Percentiles rank a stretch among this genome's conserved stretches.
phyloP scores from a whole-genome alignment of 805 yeast genomes.

The Pichia membranifaciens region DNA sequence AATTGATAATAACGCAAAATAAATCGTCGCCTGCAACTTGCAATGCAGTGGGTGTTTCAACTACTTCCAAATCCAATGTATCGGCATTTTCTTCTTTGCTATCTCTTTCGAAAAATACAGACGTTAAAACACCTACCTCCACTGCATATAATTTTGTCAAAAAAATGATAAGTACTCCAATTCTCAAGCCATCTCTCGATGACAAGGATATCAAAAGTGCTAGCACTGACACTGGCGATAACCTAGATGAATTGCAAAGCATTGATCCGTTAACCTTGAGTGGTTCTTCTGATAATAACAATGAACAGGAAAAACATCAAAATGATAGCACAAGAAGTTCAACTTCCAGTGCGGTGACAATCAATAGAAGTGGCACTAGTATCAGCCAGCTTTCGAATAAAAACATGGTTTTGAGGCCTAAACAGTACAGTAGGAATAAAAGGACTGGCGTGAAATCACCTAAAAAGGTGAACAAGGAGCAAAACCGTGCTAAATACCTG shows the following conservation, averaged over 20 bases:
- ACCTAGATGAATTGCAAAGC: background rate
- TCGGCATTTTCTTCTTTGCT: constrained; percentile 36
- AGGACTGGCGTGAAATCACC: background rate
- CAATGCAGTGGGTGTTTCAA: constrained; percentile 31
- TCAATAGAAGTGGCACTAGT: background rate
- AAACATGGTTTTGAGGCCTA: background rate
- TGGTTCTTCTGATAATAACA: background rate
- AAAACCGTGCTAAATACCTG: background rate
- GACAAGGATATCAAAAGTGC: background rate
- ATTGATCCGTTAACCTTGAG: constrained; percentile 1
- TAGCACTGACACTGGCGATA: background rate
- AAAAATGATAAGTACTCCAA: constrained; percentile 30
- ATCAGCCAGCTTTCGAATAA: background rate
- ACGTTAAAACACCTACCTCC: constrained; percentile 16
- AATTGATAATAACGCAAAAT: constrained; percentile 17
- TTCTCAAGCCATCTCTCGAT: constrained; percentile 19
- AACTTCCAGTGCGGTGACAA: background rate
- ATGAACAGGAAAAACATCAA: background rate
- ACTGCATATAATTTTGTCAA: constrained; percentile 28
- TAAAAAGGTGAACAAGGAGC: constrained; percentile 9
- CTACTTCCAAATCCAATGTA: constrained; percentile 31
- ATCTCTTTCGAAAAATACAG: constrained; percentile 28
- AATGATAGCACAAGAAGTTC: background rate
- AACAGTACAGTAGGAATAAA: background rate
- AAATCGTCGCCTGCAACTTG: constrained; percentile 31